Evolutionary conservation across 192 early-diverging fungal genomes (phyloP).

Genomic region (Radiomyces spectabilis): DNA sequence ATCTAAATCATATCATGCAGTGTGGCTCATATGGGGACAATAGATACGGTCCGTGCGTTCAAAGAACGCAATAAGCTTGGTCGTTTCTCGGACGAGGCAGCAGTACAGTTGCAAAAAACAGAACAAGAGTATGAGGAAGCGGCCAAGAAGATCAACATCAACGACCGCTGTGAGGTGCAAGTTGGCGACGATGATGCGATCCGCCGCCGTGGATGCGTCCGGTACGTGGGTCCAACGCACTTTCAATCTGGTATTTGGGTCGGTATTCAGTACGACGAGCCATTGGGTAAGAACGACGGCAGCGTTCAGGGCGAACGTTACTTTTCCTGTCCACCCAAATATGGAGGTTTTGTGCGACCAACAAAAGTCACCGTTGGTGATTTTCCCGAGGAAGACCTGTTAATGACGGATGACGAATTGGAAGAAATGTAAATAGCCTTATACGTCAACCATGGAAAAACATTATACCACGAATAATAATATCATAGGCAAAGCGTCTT

Average conservation of each 20-base stretch:
- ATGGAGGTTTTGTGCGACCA: slow-evolving; percentile 89
- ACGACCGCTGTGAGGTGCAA: slow-evolving; percentile 78
- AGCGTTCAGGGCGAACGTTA: slow-evolving; percentile 70
- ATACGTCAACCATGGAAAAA: too few species aligned
- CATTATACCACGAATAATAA: too few species aligned
- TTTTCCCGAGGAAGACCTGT: slow-evolving; percentile 84
- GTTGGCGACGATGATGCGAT: slow-evolving; percentile 42
- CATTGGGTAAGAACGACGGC: slow-evolving; percentile 92
- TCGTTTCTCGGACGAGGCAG: slow-evolving; percentile 59
- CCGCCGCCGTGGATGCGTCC: slow-evolving; percentile 52
- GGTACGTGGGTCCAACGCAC: slow-evolving; percentile 64
- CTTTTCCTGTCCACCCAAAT: slow-evolving; percentile 64
- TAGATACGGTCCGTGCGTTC: slow-evolving; percentile 84
- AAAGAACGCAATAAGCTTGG: slow-evolving; percentile 86
- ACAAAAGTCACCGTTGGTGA: slow-evolving; percentile 87
- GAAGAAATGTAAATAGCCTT: slow-evolving; percentile 49
- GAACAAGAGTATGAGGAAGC: slow-evolving; percentile 53
- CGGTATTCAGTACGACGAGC: slow-evolving; percentile 94
- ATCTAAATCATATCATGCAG: neutral
- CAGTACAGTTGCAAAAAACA: slow-evolving; percentile 13
- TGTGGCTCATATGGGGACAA: neutral
- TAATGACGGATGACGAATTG: slow-evolving; percentile 60
- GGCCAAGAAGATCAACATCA: slow-evolving; percentile 59
- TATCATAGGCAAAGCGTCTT: too few species aligned
- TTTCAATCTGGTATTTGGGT: slow-evolving; percentile 91